A percentile compares a stretch with the other conserved stretches of the same genome.
Evolutionary conservation across 306 rosid genomes (phyloP).

Genomic region (Fragaria nilgerrensis): DNA sequence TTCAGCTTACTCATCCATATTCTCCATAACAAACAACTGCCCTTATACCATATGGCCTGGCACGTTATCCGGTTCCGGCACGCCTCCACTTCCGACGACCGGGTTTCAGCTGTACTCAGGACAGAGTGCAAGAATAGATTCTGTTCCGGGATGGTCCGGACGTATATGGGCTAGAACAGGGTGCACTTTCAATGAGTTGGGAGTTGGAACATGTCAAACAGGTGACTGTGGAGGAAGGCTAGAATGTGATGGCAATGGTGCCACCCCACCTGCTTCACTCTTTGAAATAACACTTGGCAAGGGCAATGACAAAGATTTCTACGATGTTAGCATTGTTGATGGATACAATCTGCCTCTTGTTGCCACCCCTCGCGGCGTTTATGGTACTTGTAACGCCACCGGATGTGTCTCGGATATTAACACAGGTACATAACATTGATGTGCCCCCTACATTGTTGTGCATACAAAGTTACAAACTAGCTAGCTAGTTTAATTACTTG

Average conservation of each 20-base stretch:
- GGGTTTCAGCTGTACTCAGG: conserved; percentile 61
- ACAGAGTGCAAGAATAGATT: conserved; percentile 43
- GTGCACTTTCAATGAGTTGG: conserved; percentile 66
- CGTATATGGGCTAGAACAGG: conserved; percentile 94
- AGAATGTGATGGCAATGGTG: conserved; percentile 79
- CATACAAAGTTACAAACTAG: background rate
- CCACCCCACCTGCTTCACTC: conserved; percentile 75
- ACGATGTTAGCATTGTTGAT: conserved; percentile 84
- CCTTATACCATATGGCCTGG: conserved; percentile 82
- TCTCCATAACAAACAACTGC: conserved; percentile 77
- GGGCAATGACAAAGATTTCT: conserved; percentile 58
- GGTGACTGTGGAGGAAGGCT: conserved; percentile 90
- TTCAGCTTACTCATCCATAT: conserved; percentile 34
- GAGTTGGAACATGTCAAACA: conserved; percentile 71
- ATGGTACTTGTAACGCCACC: conserved; percentile 69
- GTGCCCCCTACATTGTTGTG: background rate
- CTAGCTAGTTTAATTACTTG: background rate
- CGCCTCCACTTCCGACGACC: conserved; percentile 49
- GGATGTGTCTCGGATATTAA: conserved; percentile 77
- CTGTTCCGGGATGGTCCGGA: conserved; percentile 83
- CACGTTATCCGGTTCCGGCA: conserved; percentile 65
- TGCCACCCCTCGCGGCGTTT: conserved; percentile 55
- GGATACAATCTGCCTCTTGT: conserved; percentile 82
- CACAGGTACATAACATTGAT: conserved; percentile 37
- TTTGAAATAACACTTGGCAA: conserved; percentile 83